Conservation (phyloP, 2,329 filamentous ascomycete species). For the Thelonectria olida region DNA sequence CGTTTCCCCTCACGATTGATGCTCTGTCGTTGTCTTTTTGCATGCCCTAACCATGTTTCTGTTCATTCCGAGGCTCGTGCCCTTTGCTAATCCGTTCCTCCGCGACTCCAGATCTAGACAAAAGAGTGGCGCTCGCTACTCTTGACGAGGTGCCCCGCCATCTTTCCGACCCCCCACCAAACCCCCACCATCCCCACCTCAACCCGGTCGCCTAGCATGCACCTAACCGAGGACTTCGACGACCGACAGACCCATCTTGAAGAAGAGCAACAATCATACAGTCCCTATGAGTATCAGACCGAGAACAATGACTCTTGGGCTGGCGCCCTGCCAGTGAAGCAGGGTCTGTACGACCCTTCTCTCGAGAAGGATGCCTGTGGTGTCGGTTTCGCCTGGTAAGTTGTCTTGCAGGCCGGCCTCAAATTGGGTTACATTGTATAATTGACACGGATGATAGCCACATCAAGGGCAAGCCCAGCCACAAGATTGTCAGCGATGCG, state of each 20-base stretch:
- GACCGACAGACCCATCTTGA: constrained; percentile 72
- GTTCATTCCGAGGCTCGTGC: constrained; percentile 19
- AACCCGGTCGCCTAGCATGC: constrained; percentile 70
- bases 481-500: constrained; percentile 99
- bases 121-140: constrained; percentile 39
- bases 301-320: constrained; percentile 91
- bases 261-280: constrained; percentile 67
- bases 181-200: constrained; percentile 36
- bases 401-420: constrained; percentile 12
- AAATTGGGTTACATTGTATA: background rate
- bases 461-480: constrained; percentile 96
- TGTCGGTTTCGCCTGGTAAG: constrained; percentile 97
- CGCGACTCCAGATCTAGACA: constrained; percentile 32
- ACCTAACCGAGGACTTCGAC: constrained; percentile 72
- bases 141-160: constrained; percentile 38
- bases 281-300: constrained; percentile 85
- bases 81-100: constrained; percentile 31
- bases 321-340: constrained; percentile 93
- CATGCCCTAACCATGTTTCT: background rate
- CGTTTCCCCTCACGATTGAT: background rate
- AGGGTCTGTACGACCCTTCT: constrained; percentile 96
- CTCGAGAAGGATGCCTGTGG: constrained; percentile 99
- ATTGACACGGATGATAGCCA: constrained; percentile 66
- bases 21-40: background rate
- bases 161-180: constrained; percentile 34